Percentiles rank a stretch among this genome's conserved stretches.
Evolutionary conservation across 345 rosid genomes (phyloP).

Genomic region (Citrus hindsii): DNA sequence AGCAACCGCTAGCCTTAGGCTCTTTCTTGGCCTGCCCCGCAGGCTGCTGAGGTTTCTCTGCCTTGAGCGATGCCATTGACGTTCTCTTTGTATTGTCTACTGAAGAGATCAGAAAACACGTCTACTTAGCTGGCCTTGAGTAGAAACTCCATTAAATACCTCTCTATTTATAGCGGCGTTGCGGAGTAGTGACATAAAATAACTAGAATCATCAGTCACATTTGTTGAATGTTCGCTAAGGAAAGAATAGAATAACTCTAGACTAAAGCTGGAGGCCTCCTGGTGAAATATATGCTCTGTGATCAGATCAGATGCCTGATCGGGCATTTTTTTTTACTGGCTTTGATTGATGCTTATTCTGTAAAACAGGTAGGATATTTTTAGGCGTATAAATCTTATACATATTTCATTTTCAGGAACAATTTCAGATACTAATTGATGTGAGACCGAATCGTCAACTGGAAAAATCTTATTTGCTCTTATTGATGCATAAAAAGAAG

Average conservation of each 20-base stretch:
- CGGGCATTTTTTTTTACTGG: constrained; percentile 13
- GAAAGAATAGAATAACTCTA: constrained; percentile 27
- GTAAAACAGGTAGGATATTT: neutral
- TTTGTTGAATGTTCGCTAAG: neutral
- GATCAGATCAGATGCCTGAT: constrained; percentile 28
- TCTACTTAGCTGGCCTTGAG: constrained; percentile 4
- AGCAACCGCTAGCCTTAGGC: constrained; percentile 16
- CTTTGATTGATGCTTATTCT: constrained; percentile 34
- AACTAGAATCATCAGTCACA: constrained; percentile 17
- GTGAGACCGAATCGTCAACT: neutral
- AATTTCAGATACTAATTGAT: neutral
- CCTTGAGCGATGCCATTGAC: constrained; percentile 50
- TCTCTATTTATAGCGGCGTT: constrained; percentile 25
- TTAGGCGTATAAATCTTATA: neutral
- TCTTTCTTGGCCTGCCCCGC: constrained; percentile 37
- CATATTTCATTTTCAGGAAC: constrained; percentile 2
- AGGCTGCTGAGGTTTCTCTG: constrained; percentile 40
- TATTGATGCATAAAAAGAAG: neutral
- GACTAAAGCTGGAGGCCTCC: constrained; percentile 5
- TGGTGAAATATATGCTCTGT: constrained; percentile 18
- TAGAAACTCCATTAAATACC: neutral
- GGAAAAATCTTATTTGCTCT: neutral
- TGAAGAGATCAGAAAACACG: neutral
- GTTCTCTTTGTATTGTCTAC: neutral
- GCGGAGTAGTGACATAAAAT: neutral